A percentile compares a stretch with the other conserved stretches of the same genome.
These are phyloP conservation scores for Trametes sp. DNA, from an alignment of 1,284 basidiomycete genomes.

Conservation along the genomic window DNA sequence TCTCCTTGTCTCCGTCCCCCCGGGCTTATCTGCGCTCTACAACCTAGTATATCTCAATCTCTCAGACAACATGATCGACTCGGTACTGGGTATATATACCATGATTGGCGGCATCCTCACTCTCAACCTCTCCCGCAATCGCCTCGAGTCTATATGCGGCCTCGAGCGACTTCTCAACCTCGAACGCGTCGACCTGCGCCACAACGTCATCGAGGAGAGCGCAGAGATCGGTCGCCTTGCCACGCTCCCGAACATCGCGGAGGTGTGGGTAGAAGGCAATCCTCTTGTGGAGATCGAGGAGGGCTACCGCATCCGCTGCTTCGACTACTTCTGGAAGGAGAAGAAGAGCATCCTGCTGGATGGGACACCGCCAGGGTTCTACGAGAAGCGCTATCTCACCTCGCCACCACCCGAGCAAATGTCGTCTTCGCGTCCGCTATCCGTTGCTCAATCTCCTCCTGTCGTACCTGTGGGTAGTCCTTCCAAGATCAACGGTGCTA, in stretches of 20 bases:
- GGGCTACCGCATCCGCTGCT: conserved; percentile 79
- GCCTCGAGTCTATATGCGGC: conserved; percentile 93
- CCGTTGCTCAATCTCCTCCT: conserved; percentile 62
- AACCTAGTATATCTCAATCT: conserved; percentile 90
- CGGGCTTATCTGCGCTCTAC: conserved; percentile 76
- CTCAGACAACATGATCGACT: conserved; percentile 95
- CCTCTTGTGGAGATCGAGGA: conserved; percentile 78
- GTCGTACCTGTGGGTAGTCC: conserved; percentile 59
- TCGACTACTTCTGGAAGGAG: conserved; percentile 85
- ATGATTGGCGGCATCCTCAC: conserved; percentile 80
- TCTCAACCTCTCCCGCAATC: conserved; percentile 85
- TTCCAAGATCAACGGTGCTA: conserved; percentile 26
- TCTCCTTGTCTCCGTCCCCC: conserved; percentile 85
- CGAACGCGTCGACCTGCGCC: conserved; percentile 86
- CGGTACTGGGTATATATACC: conserved; percentile 87
- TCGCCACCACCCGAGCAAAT: conserved; percentile 58
- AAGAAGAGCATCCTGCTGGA: conserved; percentile 78
- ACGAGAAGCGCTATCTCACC: conserved; percentile 74
- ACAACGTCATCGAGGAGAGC: conserved; percentile 83
- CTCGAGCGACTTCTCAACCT: conserved; percentile 88
- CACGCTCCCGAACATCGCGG: conserved; percentile 75
- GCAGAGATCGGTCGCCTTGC: conserved; percentile 89
- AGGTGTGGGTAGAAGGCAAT: conserved; percentile 86
- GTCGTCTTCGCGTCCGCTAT: conserved; percentile 54
- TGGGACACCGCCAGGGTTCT: conserved; percentile 76